Conservation (phyloP, 2,329 filamentous ascomycete genomes). For the Ophiostoma triangulosporum region DNA sequence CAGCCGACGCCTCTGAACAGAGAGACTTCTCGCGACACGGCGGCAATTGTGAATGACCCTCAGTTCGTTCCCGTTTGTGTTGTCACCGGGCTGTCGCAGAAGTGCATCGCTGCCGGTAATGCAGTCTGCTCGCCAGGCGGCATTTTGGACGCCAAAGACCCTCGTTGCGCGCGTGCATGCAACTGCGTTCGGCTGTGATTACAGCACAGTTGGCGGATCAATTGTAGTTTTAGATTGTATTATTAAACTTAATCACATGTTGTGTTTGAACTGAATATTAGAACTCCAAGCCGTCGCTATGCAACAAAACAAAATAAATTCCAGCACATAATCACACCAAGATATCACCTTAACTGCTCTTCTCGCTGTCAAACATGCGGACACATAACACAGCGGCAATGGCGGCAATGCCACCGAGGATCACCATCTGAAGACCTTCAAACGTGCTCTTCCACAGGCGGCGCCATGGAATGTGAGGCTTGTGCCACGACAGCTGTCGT, state of each 20-base stretch:
- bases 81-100: background rate
- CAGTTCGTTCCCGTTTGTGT: background rate
- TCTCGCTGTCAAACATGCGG: slow-evolving; percentile 15
- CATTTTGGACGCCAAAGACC: background rate
- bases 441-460: slow-evolving; percentile 15
- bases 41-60: background rate
- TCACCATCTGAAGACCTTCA: slow-evolving; percentile 21
- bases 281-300: background rate
- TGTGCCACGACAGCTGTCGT: background rate
- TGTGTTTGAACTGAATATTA: no score
- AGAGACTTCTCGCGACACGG: background rate
- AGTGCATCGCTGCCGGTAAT: background rate
- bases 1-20: background rate
- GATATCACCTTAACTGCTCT: background rate
- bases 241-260: no score
- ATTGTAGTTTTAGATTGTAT: background rate
- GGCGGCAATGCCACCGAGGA: slow-evolving; percentile 20
- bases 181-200: background rate
- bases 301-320: background rate
- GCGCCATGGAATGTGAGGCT: slow-evolving; percentile 12
- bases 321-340: no score
- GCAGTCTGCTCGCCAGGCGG: background rate
- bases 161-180: background rate
- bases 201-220: background rate
- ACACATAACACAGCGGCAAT: slow-evolving; percentile 20